These are phyloP conservation scores for Ceratocystis cubensis DNA, from an alignment of 2,329 filamentous ascomycete genomes.

Conservation along the genomic window DNA sequence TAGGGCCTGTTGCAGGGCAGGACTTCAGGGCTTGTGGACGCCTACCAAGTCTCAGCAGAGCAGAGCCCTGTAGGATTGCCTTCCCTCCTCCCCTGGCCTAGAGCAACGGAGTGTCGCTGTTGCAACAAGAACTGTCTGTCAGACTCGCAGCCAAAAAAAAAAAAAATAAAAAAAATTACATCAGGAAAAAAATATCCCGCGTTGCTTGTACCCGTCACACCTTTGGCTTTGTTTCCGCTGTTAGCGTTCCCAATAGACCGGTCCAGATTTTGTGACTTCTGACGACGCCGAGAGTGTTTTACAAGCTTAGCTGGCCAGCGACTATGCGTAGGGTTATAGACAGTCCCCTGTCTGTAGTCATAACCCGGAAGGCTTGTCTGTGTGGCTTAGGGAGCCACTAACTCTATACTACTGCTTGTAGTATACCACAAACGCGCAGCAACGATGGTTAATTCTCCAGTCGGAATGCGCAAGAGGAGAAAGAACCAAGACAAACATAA, in stretches of 20 bases:
- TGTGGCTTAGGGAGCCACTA: too few species aligned
- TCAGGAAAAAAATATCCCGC: background rate
- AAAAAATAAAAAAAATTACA: background rate
- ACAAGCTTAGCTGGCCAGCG: too few species aligned
- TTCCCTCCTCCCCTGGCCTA: background rate
- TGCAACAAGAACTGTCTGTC: too few species aligned
- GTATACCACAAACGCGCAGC: too few species aligned
- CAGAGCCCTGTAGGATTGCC: background rate
- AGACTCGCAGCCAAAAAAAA: background rate
- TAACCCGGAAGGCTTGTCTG: too few species aligned
- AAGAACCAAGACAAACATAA: background rate
- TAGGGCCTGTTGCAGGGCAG: background rate
- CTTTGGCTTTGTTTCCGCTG: background rate
- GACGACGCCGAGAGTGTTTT: too few species aligned
- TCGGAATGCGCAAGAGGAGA: background rate
- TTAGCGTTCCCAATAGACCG: background rate
- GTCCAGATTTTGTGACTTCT: background rate
- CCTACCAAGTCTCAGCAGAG: background rate
- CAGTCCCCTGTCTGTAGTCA: too few species aligned
- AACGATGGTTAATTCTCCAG: background rate
- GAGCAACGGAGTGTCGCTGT: background rate
- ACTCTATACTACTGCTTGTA: too few species aligned
- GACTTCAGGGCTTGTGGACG: background rate
- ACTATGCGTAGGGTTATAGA: too few species aligned
- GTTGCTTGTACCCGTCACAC: background rate